A percentile compares a stretch with the other conserved stretches of the same genome.
Conservation (phyloP, 345 rosid species). For the Schrenkiella parvula region DNA sequence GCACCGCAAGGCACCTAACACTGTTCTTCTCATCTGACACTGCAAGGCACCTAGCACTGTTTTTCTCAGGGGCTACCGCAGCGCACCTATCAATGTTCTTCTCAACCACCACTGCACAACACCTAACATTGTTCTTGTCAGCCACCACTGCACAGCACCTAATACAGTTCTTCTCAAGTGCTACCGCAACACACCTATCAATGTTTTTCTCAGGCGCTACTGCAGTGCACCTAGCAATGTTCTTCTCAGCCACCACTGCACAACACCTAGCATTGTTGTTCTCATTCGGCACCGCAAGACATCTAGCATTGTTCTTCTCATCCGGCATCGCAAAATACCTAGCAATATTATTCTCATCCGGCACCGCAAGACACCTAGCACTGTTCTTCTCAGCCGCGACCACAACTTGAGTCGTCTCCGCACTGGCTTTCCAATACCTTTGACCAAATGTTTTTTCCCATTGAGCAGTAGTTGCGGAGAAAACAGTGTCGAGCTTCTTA, state of each 20-base stretch:
- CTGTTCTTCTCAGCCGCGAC: not conserved
- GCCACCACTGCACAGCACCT: not conserved
- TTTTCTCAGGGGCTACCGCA: not conserved
- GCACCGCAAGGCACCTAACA: not conserved
- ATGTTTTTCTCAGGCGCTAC: not conserved
- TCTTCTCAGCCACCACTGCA: not conserved
- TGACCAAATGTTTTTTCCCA: slow-evolving; percentile 76
- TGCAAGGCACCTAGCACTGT: not conserved
- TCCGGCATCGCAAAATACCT: not conserved
- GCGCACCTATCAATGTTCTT: not conserved
- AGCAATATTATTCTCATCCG: not conserved
- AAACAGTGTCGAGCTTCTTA: slow-evolving; percentile 58
- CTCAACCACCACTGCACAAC: not conserved
- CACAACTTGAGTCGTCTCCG: not conserved
- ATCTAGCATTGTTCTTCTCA: not conserved
- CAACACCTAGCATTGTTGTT: not conserved
- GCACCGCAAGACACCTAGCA: not conserved
- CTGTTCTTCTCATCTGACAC: not conserved
- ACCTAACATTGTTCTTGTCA: not conserved
- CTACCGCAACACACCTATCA: not conserved
- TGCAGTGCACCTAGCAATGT: not conserved
- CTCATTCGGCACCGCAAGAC: not conserved
- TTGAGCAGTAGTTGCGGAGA: slow-evolving; percentile 64
- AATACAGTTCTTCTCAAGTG: not conserved
- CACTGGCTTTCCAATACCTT: slow-evolving; percentile 71